phyloP scores from a whole-genome alignment of 2,329 filamentous ascomycete genomes.

The Venturia oleaginea region DNA sequence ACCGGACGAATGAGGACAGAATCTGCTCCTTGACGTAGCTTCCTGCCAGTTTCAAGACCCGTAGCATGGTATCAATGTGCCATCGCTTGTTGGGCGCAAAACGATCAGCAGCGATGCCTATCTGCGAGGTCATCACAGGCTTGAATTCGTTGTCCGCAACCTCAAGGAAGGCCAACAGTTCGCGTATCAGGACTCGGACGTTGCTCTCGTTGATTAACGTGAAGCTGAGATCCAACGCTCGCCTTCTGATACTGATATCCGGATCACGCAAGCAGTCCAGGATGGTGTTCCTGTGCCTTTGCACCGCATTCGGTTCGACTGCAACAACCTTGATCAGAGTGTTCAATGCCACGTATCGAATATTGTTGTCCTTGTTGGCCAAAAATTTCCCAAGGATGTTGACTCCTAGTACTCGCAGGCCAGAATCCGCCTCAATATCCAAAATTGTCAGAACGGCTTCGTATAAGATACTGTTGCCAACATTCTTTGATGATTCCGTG shows the following conservation, averaged over 20 bases:
- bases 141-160: conserved; percentile 99
- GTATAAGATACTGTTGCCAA: conserved; percentile 96
- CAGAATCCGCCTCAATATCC: conserved; percentile 95
- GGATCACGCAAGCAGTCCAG: conserved; percentile 92
- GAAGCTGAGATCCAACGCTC: conserved; percentile 95
- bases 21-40: conserved; percentile 99
- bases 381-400: conserved; percentile 98
- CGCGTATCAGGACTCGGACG: conserved; percentile 84
- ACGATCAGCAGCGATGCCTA: conserved; percentile 91
- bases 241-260: conserved; percentile 91
- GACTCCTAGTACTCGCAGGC: conserved; percentile 84
- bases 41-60: conserved; percentile 85
- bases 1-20: conserved; percentile 86
- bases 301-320: conserved; percentile 94
- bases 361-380: conserved; percentile 98
- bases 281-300: conserved; percentile 94
- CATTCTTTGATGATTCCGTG: conserved; percentile 95
- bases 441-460: conserved; percentile 95
- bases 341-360: conserved; percentile 94
- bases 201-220: conserved; percentile 97
- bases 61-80: conserved; percentile 96
- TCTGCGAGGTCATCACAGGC: conserved; percentile 95
- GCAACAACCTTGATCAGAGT: conserved; percentile 97
- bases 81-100: conserved; percentile 96
- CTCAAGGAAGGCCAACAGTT: conserved; percentile 89